These are phyloP conservation scores for Flaveria floridana DNA, from an alignment of 140 eudicot species.

Conservation along the genomic window DNA sequence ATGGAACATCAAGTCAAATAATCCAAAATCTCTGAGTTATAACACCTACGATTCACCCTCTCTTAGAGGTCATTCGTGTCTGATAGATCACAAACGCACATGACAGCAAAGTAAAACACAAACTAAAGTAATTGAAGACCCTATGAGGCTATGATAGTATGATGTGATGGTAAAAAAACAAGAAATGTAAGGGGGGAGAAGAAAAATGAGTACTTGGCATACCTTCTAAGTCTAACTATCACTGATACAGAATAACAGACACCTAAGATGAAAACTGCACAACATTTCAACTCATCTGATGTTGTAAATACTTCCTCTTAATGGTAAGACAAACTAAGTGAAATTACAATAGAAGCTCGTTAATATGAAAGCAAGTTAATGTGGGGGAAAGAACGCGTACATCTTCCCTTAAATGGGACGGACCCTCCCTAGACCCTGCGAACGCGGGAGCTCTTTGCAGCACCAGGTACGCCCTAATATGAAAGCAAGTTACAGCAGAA, in stretches of 20 bases:
- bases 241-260: background rate
- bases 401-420: too few species aligned
- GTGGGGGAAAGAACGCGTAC: too few species aligned
- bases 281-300: background rate
- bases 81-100: background rate
- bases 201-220: background rate
- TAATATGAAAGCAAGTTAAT: background rate
- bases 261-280: background rate
- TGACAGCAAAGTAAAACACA: background rate
- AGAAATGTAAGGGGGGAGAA: background rate
- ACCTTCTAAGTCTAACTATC: background rate
- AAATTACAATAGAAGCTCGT: background rate
- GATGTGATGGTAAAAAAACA: background rate
- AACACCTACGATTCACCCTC: background rate
- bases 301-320: background rate
- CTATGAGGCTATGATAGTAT: background rate
- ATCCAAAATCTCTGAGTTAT: background rate
- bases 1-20: background rate
- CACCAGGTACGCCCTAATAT: too few species aligned
- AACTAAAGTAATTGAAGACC: background rate
- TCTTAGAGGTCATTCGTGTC: background rate
- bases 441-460: too few species aligned
- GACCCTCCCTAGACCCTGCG: too few species aligned
- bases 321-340: background rate
- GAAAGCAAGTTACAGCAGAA: conserved; percentile 3